These are phyloP conservation scores for Mycothermus thermophilus DNA, from an alignment of 495 filamentous ascomycete species.

Conservation along the genomic window DNA sequence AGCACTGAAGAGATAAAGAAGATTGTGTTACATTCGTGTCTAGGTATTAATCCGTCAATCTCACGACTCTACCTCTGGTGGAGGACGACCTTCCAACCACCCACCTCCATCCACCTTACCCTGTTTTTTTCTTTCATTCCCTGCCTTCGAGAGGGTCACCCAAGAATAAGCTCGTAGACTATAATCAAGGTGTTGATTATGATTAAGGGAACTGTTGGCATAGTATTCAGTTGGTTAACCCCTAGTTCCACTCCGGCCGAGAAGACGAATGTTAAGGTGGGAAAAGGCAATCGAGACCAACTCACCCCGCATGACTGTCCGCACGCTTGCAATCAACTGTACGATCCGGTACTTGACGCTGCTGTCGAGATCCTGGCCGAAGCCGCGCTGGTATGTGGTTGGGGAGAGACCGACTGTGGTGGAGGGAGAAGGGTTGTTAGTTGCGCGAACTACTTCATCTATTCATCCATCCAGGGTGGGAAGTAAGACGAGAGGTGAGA, in stretches of 20 bases:
- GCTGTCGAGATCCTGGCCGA: conserved; percentile 55
- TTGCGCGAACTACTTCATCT: not conserved
- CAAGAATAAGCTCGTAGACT: conserved; percentile 75
- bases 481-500: too few relatives aligned
- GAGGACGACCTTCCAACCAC: too few relatives aligned
- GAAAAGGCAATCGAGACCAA: conserved; percentile 16
- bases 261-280: not conserved
- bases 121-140: too few relatives aligned
- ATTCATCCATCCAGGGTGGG: not conserved
- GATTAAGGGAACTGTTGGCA: conserved; percentile 70
- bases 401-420: conserved; percentile 69
- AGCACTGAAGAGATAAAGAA: too few relatives aligned
- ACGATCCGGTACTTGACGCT: conserved; percentile 80
- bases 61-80: too few relatives aligned
- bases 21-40: too few relatives aligned
- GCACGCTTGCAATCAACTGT: conserved; percentile 77
- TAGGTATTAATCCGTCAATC: too few relatives aligned
- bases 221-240: not conserved
- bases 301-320: conserved; percentile 91
- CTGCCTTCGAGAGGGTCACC: too few relatives aligned
- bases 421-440: conserved; percentile 1
- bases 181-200: conserved; percentile 83
- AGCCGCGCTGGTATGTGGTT: conserved; percentile 49
- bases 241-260: not conserved
- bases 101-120: too few relatives aligned